Evolutionary conservation across 1,139 yeast genomes (phyloP), one percentile per base, ranked within the genome.

Genomic region (Hansenula sp.): DNA sequence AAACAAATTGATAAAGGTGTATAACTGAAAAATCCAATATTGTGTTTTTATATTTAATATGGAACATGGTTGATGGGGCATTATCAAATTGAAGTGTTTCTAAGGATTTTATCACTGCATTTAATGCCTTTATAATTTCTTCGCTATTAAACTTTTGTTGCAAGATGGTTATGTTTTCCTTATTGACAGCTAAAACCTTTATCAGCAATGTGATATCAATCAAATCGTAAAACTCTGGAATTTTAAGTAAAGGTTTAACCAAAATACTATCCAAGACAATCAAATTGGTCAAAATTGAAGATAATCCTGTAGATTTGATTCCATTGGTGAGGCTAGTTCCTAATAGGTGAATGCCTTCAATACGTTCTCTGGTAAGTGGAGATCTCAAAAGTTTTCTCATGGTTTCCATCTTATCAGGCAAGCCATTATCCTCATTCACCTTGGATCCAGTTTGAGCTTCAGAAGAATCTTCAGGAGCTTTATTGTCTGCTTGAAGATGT

Each of bases 101-200:
- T 38, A 48, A 39, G 3, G 52, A 46, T 11, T 35, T 43, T 4
- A 48, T 37, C 20, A 44, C 39, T 7, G 34, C 34, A n/a, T 40
- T 37, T 14, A 52, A 6, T 0, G 52, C 50, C 6, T 32, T 24
- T 2, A 49, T 33, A 4, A 51, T 38, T 12, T 32, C 38, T 2
- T 29, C 21, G 2, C 26, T 16, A 6, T 50, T 46, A 21, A 45
- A 45, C 31, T 38, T 49, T 11, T 34, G 36, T 10, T 46, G 20
- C 11, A 55, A 32, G 26, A 52, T 12, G 10, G 46, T 39, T 17
- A 46, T 19, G 10, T 49, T 53, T 6, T 51, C 33, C 28, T 52
- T 52, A 44, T 61, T 62, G 6, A 64, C 53, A 0, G 68, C 58
- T 29, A 54, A 53, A 12, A 59, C 46, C 40, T 64, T 64, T 33